Conservation (phyloP, 2,329 filamentous ascomycete genomes). For the Fusarium sp. region DNA sequence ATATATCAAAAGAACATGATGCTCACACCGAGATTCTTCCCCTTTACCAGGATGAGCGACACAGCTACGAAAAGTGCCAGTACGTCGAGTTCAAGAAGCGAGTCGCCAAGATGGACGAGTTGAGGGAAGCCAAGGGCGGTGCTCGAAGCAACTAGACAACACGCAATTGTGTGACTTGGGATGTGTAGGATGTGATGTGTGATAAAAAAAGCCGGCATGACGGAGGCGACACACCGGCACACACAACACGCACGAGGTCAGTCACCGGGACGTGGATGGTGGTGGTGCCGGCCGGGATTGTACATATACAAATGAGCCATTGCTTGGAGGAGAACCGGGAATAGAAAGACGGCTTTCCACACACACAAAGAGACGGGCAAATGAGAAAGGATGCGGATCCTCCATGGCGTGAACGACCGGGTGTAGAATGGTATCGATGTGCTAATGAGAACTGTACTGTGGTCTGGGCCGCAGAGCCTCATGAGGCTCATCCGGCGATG, state of each 20-base stretch:
- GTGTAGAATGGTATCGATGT: conserved; percentile 36
- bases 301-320: conserved; percentile 47
- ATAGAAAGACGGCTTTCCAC: conserved; percentile 40
- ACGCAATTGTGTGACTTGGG: background rate
- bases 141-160: conserved; percentile 81
- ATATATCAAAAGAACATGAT: conserved; percentile 15
- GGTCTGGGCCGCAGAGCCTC: conserved; percentile 35
- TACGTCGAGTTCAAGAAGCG: conserved; percentile 99
- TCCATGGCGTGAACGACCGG: conserved; percentile 35
- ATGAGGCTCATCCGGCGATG: conserved; percentile 17
- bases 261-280: conserved; percentile 16
- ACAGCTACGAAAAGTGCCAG: conserved; percentile 99
- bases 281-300: conserved; percentile 41
- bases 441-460: conserved; percentile 36
- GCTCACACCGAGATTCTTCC: conserved; percentile 36
- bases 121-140: conserved; percentile 86
- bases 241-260: conserved; percentile 1
- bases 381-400: conserved; percentile 25
- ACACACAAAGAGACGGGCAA: conserved; percentile 22
- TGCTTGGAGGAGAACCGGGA: conserved; percentile 40
- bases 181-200: background rate
- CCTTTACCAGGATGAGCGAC: conserved; percentile 82
- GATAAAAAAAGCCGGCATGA: background rate
- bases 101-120: conserved; percentile 98
- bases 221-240: conserved; percentile 3